Conservation (phyloP, 2,329 filamentous ascomycete species). For the Aspergillus eucalypticola region DNA sequence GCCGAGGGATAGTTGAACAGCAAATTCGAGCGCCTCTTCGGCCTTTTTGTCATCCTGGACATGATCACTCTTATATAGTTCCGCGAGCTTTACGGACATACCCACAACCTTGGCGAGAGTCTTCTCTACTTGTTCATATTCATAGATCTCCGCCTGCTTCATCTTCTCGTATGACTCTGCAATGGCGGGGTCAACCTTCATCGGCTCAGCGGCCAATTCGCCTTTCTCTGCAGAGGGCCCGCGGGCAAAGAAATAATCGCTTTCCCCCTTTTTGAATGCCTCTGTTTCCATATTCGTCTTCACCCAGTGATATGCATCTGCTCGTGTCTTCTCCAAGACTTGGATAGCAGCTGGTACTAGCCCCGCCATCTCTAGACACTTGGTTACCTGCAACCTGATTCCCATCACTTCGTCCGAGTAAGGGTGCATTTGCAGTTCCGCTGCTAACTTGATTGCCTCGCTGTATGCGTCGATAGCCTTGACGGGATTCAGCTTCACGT, state of each 20-base stretch:
- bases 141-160: constrained; percentile 26
- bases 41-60: constrained; percentile 72
- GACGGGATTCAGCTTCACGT: constrained; percentile 71
- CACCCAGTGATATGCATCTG: constrained; percentile 60
- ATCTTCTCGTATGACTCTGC: constrained; percentile 26
- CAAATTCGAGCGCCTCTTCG: constrained; percentile 74
- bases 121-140: constrained; percentile 56
- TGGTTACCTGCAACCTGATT: constrained; percentile 77
- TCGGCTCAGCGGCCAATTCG: constrained; percentile 22
- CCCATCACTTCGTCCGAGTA: constrained; percentile 91
- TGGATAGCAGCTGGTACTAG: constrained; percentile 70
- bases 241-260: no score
- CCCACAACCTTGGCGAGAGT: constrained; percentile 73
- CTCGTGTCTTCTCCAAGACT: constrained; percentile 73
- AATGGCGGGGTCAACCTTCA: constrained; percentile 22
- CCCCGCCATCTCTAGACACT: constrained; percentile 75
- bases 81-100: constrained; percentile 79
- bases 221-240: constrained; percentile 10
- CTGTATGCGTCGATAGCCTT: constrained; percentile 82
- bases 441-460: constrained; percentile 71
- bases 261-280: constrained; percentile 9
- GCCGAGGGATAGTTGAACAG: constrained; percentile 74
- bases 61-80: constrained; percentile 76
- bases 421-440: constrained; percentile 75
- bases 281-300: constrained; percentile 20